phyloP scores from a whole-genome alignment of 148 eudicot genomes.

The Euryodendron excelsum region DNA sequence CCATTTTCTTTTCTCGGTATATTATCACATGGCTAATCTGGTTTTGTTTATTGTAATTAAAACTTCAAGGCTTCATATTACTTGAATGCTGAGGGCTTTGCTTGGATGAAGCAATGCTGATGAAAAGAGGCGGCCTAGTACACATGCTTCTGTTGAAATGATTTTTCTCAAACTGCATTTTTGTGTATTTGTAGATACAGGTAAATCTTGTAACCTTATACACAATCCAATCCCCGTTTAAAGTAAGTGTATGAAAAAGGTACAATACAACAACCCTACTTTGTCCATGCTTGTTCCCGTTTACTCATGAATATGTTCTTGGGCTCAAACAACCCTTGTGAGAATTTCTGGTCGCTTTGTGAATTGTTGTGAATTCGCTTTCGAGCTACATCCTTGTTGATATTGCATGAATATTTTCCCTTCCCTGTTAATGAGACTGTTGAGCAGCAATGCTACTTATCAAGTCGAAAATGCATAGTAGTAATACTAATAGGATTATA shows the following conservation, averaged over 20 bases:
- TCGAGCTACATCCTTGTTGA: not conserved
- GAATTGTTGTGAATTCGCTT: not conserved
- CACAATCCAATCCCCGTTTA: not conserved
- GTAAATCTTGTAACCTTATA: not conserved
- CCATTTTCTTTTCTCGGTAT: not conserved
- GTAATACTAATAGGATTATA: no score
- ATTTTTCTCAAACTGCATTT: not conserved
- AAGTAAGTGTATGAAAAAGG: not conserved
- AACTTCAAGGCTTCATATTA: not conserved
- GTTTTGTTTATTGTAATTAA: not conserved
- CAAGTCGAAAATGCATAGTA: no score
- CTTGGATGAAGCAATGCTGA: not conserved
- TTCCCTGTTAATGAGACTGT: no score
- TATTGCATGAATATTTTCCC: not conserved
- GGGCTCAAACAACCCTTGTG: not conserved
- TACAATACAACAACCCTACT: no score
- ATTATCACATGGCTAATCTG: not conserved
- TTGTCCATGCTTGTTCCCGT: no score
- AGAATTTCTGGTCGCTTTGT: no score
- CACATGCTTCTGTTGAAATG: not conserved
- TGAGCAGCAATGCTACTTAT: no score
- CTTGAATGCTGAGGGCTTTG: not conserved
- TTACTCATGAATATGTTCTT: not conserved
- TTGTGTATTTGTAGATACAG: not conserved
- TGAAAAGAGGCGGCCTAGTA: not conserved